phyloP scores from a whole-genome alignment of 371 early-diverging fungal species.

The Mortierella sp. region DNA sequence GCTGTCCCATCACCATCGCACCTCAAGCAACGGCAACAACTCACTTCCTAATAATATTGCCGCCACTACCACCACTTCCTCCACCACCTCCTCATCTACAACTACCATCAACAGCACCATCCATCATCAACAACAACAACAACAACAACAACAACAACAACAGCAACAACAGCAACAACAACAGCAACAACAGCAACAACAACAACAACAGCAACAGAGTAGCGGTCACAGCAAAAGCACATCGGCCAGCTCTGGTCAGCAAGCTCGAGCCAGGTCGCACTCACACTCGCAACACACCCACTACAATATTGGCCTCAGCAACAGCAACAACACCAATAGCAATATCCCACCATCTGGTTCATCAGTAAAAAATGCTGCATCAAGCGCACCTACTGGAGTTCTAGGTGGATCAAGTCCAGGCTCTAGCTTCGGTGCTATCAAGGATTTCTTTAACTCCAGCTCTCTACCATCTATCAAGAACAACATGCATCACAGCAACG shows the following conservation, averaged over 20 bases:
- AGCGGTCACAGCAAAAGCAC: not conserved
- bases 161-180: constrained; percentile 4
- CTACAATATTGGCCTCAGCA: not conserved
- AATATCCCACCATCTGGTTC: not conserved
- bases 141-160: not conserved
- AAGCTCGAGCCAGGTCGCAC: constrained; percentile 29
- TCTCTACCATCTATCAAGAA: constrained; percentile 28
- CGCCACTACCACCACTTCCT: constrained; percentile 1
- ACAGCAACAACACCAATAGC: not conserved
- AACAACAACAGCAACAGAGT: constrained; percentile 3
- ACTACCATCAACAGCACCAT: constrained; percentile 6
- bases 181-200: constrained; percentile 13
- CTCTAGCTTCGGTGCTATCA: constrained; percentile 2
- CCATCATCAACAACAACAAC: constrained; percentile 13
- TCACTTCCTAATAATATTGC: constrained; percentile 5
- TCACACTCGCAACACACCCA: constrained; percentile 26
- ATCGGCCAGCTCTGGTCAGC: constrained; percentile 7
- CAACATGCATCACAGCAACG: constrained; percentile 27
- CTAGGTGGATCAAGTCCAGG: not conserved
- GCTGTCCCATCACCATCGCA: constrained; percentile 6
- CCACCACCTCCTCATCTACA: not conserved
- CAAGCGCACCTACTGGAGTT: not conserved
- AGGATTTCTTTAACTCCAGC: not conserved
- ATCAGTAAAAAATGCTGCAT: not conserved
- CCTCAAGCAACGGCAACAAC: not conserved